Evolutionary conservation across 1,284 basidiomycete genomes (phyloP), one percentile per base, ranked within the genome.

Genomic region (Heliocybe sulcata): DNA sequence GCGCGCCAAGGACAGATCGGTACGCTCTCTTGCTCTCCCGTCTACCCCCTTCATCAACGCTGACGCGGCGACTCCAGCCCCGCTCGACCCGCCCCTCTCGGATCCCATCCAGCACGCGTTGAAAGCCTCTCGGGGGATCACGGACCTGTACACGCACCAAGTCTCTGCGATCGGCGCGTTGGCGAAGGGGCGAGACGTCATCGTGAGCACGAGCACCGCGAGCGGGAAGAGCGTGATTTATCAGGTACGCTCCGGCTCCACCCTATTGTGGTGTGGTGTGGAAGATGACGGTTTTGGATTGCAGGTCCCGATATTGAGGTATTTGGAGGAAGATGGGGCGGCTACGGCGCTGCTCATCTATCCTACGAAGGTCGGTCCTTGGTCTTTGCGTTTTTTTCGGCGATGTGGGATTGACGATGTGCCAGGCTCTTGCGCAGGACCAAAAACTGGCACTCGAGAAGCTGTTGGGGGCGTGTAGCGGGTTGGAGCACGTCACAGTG

Each of bases 211-310:
- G 0, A 89, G 87, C 60, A 96, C 94, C 1, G 92, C 92, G 1
- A 94, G 92, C 2, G 93, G 93, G 8, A 96, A 96, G 70, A 94
- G 91, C 66, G 76, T 96, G 20, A 93, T 96, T 52, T 96, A 92
- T 67, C 88, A 92, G 72, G 88, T 86, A 57, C 38, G 60, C 42
- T 25, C 52, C 35, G 57, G 35, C 25, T n/a, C 31, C 33, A 31
- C 4, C 29, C 29, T n/a, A n/a, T n/a, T n/a, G n/a, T n/a, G n/a
- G n/a, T n/a, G n/a, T n/a, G n/a, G n/a, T n/a, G n/a, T n/a, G n/a
- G n/a, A n/a, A n/a, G n/a, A n/a, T n/a, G n/a, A n/a, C n/a, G n/a
- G n/a, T n/a, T n/a, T n/a, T n/a, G n/a, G n/a, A n/a, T 42, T 55
- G 19, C 35, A 92, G 85, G 77, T 94, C 12, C 93, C 93, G 0